Evolutionary conservation across 2,329 filamentous ascomycete species (phyloP).

Genomic region (Thelonectria olida): DNA sequence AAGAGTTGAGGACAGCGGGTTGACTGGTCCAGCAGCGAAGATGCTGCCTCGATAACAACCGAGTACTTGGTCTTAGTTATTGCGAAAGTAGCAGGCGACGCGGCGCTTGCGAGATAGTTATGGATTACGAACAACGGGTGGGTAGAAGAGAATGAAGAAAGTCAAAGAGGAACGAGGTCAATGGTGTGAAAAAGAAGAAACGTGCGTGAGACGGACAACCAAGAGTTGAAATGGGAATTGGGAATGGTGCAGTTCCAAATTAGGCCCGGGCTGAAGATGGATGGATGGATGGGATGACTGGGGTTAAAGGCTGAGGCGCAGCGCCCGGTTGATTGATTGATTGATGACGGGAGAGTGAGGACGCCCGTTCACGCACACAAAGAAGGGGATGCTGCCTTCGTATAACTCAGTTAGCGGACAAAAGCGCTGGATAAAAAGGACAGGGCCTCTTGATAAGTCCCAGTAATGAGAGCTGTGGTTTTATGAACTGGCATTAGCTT

Average conservation of each 20-base stretch:
- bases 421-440: not conserved
- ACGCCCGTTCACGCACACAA: slow-evolving; percentile 5
- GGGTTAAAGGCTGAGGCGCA: slow-evolving; percentile 10
- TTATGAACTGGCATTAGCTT: not conserved
- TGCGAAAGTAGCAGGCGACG: too few species aligned
- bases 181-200: slow-evolving; percentile 10
- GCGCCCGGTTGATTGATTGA: slow-evolving; percentile 10
- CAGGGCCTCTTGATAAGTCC: not conserved
- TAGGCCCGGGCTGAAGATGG: slow-evolving; percentile 19
- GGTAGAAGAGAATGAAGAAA: slow-evolving; percentile 6
- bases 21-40: slow-evolving; percentile 36
- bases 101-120: too few species aligned
- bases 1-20: slow-evolving; percentile 30
- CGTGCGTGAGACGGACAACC: slow-evolving; percentile 11
- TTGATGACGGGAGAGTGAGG: not conserved
- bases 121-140: not conserved
- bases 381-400: not conserved
- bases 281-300: not conserved
- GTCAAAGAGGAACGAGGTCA: slow-evolving; percentile 6
- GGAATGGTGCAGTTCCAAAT: slow-evolving; percentile 21
- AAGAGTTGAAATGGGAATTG: slow-evolving; percentile 14
- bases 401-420: not conserved
- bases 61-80: too few species aligned
- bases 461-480: too few species aligned
- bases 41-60: slow-evolving; percentile 26